Evolutionary conservation across 768 basidiomycete species (phyloP).

Genomic region (Galerina marginata): DNA sequence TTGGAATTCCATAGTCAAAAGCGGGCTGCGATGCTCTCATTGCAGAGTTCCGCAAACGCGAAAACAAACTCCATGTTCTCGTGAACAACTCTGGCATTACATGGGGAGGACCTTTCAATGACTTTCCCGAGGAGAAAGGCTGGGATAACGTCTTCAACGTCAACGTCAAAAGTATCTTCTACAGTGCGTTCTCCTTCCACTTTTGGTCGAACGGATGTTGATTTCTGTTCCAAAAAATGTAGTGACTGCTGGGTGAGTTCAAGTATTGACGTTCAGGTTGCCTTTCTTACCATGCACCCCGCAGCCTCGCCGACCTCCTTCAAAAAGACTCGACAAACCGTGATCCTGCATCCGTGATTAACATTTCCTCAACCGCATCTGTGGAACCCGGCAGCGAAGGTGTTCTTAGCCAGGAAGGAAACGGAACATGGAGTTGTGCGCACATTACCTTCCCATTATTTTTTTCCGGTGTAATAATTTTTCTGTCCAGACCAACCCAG

Average conservation of each 20-base stretch:
- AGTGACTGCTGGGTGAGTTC: slow-evolving; percentile 60
- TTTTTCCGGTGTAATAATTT: not conserved
- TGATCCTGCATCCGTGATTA: slow-evolving; percentile 81
- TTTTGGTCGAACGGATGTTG: not conserved
- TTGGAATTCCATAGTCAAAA: slow-evolving; percentile 54
- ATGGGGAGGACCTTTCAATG: slow-evolving; percentile 75
- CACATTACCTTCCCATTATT: slow-evolving; percentile 20
- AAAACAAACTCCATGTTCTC: slow-evolving; percentile 78
- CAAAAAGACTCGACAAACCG: slow-evolving; percentile 63
- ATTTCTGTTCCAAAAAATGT: not conserved
- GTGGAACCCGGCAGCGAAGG: slow-evolving; percentile 58
- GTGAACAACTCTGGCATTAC: slow-evolving; percentile 85
- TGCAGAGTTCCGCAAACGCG: slow-evolving; percentile 68
- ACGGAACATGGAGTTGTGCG: slow-evolving; percentile 83
- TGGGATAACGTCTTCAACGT: slow-evolving; percentile 86
- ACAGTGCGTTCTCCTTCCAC: slow-evolving; percentile 53
- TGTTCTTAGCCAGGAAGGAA: slow-evolving; percentile 54
- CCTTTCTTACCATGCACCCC: too few relatives aligned
- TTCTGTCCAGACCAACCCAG: slow-evolving; percentile 69
- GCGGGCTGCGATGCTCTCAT: slow-evolving; percentile 80
- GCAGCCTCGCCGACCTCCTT: slow-evolving; percentile 62
- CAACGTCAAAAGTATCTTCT: slow-evolving; percentile 87
- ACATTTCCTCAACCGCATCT: slow-evolving; percentile 77
- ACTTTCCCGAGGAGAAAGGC: slow-evolving; percentile 80
- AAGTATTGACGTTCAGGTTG: not conserved